Conservation (phyloP, 345 rosid genomes). For the Pelargonium nanum region DNA sequence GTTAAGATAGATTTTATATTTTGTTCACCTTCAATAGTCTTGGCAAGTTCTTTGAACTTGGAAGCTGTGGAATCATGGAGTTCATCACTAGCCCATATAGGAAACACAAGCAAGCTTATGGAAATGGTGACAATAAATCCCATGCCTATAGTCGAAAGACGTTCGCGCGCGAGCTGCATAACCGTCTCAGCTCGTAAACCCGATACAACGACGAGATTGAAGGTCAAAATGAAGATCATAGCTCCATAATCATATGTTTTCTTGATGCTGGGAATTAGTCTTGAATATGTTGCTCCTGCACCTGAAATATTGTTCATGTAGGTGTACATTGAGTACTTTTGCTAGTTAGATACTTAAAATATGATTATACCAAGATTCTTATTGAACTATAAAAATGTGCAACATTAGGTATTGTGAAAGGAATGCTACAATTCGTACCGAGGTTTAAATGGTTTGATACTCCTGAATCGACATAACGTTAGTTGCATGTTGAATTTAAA, state of each 20-base stretch:
- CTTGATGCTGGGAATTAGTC: conserved; percentile 52
- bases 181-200: conserved; percentile 48
- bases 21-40: conserved; percentile 70
- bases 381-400: no score
- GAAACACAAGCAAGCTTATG: conserved; percentile 48
- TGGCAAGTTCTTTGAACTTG: conserved; percentile 45
- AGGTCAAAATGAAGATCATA: conserved; percentile 74
- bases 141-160: conserved; percentile 52
- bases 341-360: no score
- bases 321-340: no score
- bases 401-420: no score
- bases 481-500: no score
- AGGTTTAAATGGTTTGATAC: no score
- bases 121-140: conserved; percentile 59
- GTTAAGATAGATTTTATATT: no score
- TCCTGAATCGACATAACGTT: no score
- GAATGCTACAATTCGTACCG: no score
- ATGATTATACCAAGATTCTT: no score
- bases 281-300: conserved; percentile 53
- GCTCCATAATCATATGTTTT: conserved; percentile 57
- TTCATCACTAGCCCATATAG: conserved; percentile 86
- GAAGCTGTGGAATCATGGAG: conserved; percentile 55
- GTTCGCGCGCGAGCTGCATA: conserved; percentile 44
- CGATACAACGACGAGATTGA: conserved; percentile 60
- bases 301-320: conserved; percentile 20